phyloP scores from a whole-genome alignment of 2,329 filamentous ascomycete species.

The Microcyclospora pomicola region DNA sequence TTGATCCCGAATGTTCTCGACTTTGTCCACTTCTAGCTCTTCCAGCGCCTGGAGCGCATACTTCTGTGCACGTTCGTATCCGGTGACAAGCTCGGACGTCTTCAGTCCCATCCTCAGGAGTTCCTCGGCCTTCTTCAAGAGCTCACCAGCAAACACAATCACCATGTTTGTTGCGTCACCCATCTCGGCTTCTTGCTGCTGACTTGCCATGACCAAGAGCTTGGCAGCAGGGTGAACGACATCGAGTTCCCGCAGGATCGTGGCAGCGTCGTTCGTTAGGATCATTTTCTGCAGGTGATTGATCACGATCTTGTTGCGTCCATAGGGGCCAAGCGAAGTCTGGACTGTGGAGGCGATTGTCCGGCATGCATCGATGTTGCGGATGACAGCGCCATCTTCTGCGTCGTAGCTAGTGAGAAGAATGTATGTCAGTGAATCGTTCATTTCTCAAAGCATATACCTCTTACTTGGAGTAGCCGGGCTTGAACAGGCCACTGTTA shows the following conservation, averaged over 20 bases:
- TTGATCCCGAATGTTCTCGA: constrained; percentile 67
- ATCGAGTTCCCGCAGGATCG: constrained; percentile 92
- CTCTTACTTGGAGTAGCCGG: constrained; percentile 84
- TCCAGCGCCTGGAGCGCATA: constrained; percentile 77
- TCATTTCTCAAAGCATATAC: constrained; percentile 6
- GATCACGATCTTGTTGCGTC: constrained; percentile 99
- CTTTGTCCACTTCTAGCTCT: constrained; percentile 72
- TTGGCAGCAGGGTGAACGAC: constrained; percentile 97
- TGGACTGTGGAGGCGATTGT: constrained; percentile 93
- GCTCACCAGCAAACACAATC: constrained; percentile 86
- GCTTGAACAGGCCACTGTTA: constrained; percentile 87
- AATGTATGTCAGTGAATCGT: constrained; percentile 5
- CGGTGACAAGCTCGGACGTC: constrained; percentile 91
- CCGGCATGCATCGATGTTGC: constrained; percentile 96
- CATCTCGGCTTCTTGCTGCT: constrained; percentile 99
- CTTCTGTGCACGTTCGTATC: constrained; percentile 88
- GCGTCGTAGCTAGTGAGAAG: constrained; percentile 69
- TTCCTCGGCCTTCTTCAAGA: constrained; percentile 94
- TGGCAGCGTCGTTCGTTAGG: constrained; percentile 91
- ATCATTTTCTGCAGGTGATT: constrained; percentile 99
- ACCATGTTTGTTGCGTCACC: constrained; percentile 96
- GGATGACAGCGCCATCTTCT: constrained; percentile 95
- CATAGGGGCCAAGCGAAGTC: constrained; percentile 92
- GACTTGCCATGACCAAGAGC: constrained; percentile 93
- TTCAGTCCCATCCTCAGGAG: constrained; percentile 92